Conservation (phyloP, 208 protist genomes). For the Giardia muris region DNA sequence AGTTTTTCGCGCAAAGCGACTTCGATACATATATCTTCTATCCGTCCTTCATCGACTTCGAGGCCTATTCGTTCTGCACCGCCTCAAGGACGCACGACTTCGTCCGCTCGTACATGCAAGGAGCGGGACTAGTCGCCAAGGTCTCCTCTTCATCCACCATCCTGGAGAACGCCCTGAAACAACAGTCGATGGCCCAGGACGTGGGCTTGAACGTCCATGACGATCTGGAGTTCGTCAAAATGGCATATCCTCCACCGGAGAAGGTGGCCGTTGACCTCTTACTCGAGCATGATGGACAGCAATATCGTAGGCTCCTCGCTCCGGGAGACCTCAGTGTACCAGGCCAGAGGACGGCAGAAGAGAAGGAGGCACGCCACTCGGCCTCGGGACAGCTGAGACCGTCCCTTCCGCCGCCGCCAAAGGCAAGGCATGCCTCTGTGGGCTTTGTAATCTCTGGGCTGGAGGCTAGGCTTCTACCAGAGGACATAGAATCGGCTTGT, state of each 20-base stretch:
- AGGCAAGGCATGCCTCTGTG: too few relatives aligned
- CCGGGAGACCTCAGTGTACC: too few relatives aligned
- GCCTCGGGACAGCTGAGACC: too few relatives aligned
- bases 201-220: background rate
- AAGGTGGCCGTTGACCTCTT: too few relatives aligned
- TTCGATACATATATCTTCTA: background rate
- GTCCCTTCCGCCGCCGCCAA: too few relatives aligned
- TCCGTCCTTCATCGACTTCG: background rate
- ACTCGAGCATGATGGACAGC: too few relatives aligned
- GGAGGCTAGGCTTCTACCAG: background rate
- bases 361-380: too few relatives aligned
- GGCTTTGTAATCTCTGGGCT: background rate
- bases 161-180: background rate
- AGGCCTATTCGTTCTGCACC: background rate
- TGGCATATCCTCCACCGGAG: too few relatives aligned
- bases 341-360: too few relatives aligned
- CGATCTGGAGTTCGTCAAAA: background rate
- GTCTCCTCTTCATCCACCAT: background rate
- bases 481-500: background rate
- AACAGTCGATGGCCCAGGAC: background rate
- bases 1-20: background rate
- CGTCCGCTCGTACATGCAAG: background rate
- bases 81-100: background rate
- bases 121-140: background rate
- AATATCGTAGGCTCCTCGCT: too few relatives aligned